These are phyloP conservation scores for Parasarocladium wereldwijsianum DNA, from an alignment of 2,329 filamentous ascomycete genomes.

Conservation along the genomic window DNA sequence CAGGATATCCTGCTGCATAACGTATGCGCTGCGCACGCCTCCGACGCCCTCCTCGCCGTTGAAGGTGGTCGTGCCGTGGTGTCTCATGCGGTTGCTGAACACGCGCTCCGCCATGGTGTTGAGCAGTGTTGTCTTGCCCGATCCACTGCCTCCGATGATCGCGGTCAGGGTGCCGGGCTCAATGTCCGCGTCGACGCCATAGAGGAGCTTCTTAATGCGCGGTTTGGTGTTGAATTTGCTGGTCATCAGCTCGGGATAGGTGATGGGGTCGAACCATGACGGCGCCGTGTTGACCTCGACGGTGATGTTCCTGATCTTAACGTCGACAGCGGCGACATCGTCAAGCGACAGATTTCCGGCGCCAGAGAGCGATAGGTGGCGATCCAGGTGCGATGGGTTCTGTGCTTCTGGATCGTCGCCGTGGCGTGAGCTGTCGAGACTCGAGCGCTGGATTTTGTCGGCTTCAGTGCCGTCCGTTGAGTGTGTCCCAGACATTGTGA, in stretches of 20 bases:
- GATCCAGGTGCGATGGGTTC: too few species aligned
- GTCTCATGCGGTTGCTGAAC: constrained; percentile 33
- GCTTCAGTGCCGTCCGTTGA: too few species aligned
- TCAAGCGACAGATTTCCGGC: constrained; percentile 26
- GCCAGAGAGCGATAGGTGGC: constrained; percentile 11
- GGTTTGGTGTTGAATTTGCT: constrained; percentile 21
- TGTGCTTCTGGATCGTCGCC: too few species aligned
- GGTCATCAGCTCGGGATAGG: constrained; percentile 26
- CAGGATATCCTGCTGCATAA: constrained; percentile 64
- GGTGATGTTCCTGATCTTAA: constrained; percentile 36
- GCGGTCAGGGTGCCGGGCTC: constrained; percentile 54
- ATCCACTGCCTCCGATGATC: constrained; percentile 61
- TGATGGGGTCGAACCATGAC: constrained; percentile 31
- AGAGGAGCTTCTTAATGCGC: constrained; percentile 38
- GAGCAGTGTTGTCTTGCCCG: constrained; percentile 57
- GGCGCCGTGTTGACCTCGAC: constrained; percentile 45
- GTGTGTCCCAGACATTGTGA: too few species aligned
- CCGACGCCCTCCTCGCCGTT: constrained; percentile 41
- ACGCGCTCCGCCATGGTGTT: constrained; percentile 60
- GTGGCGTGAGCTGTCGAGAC: too few species aligned
- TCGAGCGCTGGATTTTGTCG: too few species aligned
- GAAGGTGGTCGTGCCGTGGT: constrained; percentile 43
- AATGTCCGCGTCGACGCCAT: constrained; percentile 49
- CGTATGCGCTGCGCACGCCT: constrained; percentile 49
- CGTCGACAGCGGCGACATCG: constrained; percentile 40